Base-by-base conservation (phyloP, 352 stramenopile genomes). In the Globisporangium ultimum region DNA sequence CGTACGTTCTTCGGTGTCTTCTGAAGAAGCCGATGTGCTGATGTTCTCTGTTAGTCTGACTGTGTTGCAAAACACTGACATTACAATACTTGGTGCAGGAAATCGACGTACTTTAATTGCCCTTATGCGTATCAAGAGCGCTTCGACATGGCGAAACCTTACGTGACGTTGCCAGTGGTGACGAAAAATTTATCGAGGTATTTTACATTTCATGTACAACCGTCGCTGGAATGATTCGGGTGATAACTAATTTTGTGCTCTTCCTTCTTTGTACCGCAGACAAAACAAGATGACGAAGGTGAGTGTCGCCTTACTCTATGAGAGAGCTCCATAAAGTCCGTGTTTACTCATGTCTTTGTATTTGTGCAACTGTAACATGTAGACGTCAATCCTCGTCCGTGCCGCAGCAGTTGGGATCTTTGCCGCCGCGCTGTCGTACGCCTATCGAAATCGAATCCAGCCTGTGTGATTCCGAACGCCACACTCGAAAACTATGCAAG, bases 11-110 rank as follows among this genome's bases (percentile, higher is more conserved):
- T 5, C 24, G 17, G 21, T 42, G 1, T 22, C 8, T 32, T 53
- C 11, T 21, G 21, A 51, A 20, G 18, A 32, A 51, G 13, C 12
- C 21, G 2, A 41, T 9, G 8, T 15, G 2, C 34, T 11, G 8
- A 72, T 99, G 53, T 74, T 99, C 76, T 99, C 11, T 99, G 24
- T 99, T 76, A 96, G 96, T 22, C 14, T 67, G 67, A 5, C 62
- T 98, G 24, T 78, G 91, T 14, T 87, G 98, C 0, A 74, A 34
- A 87, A 98, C 66, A 89, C 78, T 99, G 14, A 5, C 28, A 36
- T 91, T 99, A 14, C 97, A 98, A 62, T 86, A 93, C 24, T 87
- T 99, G 57, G 76, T 94, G 13, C 72, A 84, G 40, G 84, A 97
- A 53, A 83, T 99, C 62, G 96, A 99, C 62, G 61, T 71, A 20